phyloP scores from a whole-genome alignment of 2,329 filamentous ascomycete species.

The Ophiostoma himal-ulmi region DNA sequence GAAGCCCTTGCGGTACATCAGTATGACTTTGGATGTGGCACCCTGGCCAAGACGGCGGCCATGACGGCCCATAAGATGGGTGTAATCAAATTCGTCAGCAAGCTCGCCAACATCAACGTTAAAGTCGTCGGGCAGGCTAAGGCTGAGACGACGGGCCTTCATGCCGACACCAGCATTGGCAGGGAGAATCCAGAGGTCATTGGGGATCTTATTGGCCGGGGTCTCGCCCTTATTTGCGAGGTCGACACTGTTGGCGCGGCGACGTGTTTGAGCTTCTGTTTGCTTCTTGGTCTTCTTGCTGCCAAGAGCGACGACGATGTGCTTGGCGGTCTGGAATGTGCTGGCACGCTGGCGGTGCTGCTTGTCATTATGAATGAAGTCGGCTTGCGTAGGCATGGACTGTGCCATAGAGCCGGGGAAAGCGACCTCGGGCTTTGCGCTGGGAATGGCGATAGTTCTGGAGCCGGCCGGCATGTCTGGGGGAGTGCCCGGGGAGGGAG shows the following conservation, averaged over 20 bases:
- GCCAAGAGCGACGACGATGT: slow-evolving; percentile 37
- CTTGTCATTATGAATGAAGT: slow-evolving; percentile 43
- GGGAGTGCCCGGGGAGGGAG: slow-evolving; percentile 44
- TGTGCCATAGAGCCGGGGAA: slow-evolving; percentile 22
- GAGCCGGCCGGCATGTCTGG: slow-evolving; percentile 38
- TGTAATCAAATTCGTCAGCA: slow-evolving; percentile 62
- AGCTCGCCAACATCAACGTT: slow-evolving; percentile 65
- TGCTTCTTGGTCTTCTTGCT: slow-evolving; percentile 25
- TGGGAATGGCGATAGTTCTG: slow-evolving; percentile 22
- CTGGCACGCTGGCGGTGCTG: slow-evolving; percentile 39
- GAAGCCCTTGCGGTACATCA: slow-evolving; percentile 68
- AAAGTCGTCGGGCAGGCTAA: slow-evolving; percentile 68
- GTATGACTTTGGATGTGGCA: slow-evolving; percentile 72
- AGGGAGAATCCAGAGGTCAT: slow-evolving; percentile 49
- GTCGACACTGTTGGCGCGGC: slow-evolving; percentile 49
- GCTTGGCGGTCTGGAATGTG: slow-evolving; percentile 43
- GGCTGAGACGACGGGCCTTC: slow-evolving; percentile 71
- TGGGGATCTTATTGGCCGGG: slow-evolving; percentile 27
- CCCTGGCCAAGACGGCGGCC: slow-evolving; percentile 75
- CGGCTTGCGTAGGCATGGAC: slow-evolving; percentile 38
- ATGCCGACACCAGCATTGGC: slow-evolving; percentile 67
- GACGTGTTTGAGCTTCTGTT: slow-evolving; percentile 22
- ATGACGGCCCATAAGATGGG: slow-evolving; percentile 64
- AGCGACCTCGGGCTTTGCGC: slow-evolving; percentile 12
- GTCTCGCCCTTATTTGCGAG: slow-evolving; percentile 29